These are phyloP conservation scores for Gymnopilus junonius DNA, from an alignment of 768 basidiomycete genomes.

Conservation along the genomic window DNA sequence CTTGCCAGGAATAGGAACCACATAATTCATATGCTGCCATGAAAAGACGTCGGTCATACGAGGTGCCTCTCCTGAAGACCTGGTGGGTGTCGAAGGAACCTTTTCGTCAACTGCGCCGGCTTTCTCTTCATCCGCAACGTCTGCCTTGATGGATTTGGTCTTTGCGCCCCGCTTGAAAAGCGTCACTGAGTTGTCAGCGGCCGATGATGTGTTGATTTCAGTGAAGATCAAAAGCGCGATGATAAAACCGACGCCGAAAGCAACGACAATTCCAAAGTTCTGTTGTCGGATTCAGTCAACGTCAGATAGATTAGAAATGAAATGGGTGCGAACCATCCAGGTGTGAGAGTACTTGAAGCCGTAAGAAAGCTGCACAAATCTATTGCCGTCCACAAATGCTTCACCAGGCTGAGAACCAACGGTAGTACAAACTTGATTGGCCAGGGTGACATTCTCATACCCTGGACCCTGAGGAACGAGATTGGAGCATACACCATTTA, in stretches of 20 bases:
- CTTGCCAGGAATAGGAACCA: conserved; percentile 58
- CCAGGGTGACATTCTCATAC: conserved; percentile 57
- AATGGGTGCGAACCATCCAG: conserved; percentile 40
- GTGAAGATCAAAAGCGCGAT: conserved; percentile 61
- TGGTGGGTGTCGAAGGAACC: conserved; percentile 18
- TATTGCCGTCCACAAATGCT: conserved; percentile 59
- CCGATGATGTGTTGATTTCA: conserved; percentile 50
- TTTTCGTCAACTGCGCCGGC: conserved; percentile 15
- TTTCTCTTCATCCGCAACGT: conserved; percentile 26
- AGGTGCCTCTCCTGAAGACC: conserved; percentile 11
- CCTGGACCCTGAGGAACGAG: conserved; percentile 66
- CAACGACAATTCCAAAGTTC: conserved; percentile 74
- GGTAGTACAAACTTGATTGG: conserved; percentile 76
- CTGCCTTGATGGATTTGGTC: conserved; percentile 15
- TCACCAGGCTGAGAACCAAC: conserved; percentile 66
- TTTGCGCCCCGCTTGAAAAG: conserved; percentile 68
- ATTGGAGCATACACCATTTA: conserved; percentile 61
- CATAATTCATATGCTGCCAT: conserved; percentile 77
- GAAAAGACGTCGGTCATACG: conserved; percentile 70
- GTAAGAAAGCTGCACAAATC: conserved; percentile 52
- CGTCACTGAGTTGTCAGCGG: conserved; percentile 44
- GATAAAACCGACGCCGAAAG: conserved; percentile 56
- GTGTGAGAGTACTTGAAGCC: conserved; percentile 41
- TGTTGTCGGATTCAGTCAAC: conserved; percentile 24
- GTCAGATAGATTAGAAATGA: conserved; percentile 1